Percentiles rank a stretch among this genome's conserved stretches.
Conservation (phyloP, 2,329 filamentous ascomycete species). For the Oidium heveae region DNA sequence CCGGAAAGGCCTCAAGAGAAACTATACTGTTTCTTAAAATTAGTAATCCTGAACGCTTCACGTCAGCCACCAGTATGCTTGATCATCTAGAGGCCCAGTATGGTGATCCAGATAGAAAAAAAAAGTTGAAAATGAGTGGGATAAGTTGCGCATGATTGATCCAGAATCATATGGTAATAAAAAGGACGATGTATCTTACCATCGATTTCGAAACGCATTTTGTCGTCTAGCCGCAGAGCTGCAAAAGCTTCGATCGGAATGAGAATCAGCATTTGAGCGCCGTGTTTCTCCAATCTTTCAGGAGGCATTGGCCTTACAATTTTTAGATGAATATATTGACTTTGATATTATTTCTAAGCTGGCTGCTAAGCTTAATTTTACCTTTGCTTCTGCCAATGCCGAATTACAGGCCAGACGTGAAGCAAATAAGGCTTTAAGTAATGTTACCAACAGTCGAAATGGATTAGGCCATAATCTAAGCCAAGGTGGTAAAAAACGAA, state of each 20-base stretch:
- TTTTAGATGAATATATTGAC: neutral
- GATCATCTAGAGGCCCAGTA: neutral
- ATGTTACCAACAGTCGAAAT: neutral
- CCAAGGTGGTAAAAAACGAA: neutral
- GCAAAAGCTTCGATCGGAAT: neutral
- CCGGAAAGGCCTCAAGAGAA: neutral
- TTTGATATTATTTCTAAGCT: neutral
- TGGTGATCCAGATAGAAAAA: neutral
- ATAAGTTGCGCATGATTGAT: neutral
- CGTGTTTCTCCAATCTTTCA: neutral
- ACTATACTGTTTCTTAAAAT: neutral
- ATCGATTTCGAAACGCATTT: neutral
- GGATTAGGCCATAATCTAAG: neutral
- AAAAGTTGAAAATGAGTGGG: neutral
- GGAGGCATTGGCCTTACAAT: neutral
- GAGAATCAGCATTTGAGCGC: neutral
- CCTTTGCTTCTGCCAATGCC: neutral
- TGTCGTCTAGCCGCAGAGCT: neutral
- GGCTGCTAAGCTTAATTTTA: neutral
- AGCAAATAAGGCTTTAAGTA: neutral
- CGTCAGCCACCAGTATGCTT: neutral
- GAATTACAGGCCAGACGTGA: neutral
- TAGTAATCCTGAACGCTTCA: neutral
- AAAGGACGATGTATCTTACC: neutral
- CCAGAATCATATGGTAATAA: neutral